Conservation (phyloP, 2,329 filamentous ascomycete species). For the Ophiostoma sp. region DNA sequence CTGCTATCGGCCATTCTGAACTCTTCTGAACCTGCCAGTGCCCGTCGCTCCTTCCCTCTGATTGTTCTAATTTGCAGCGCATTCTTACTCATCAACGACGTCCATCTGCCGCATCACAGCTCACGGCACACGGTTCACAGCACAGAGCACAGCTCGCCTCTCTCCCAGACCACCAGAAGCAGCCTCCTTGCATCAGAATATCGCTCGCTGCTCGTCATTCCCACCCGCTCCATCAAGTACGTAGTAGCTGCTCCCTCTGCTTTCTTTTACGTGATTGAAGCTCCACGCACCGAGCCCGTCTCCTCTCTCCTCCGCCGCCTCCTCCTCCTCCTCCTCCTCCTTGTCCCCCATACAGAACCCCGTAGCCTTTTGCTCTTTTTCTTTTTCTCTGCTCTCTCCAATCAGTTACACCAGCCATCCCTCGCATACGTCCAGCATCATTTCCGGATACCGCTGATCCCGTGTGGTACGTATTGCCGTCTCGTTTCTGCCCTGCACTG, state of each 20-base stretch:
- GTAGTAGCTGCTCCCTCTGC: neutral
- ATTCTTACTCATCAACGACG: slow-evolving; percentile 13
- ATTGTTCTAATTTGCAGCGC: slow-evolving; percentile 1
- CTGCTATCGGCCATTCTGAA: neutral
- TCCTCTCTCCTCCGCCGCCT: neutral
- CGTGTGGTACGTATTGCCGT: slow-evolving; percentile 1
- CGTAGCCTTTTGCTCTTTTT: neutral
- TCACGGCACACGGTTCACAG: neutral
- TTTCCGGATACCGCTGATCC: neutral
- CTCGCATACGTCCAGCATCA: neutral
- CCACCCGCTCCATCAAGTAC: neutral
- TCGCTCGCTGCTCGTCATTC: neutral
- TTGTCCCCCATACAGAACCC: neutral
- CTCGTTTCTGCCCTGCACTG: neutral
- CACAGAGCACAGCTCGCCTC: neutral
- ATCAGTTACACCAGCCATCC: neutral
- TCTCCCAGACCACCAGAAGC: neutral
- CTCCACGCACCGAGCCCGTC: neutral
- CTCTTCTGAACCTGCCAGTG: neutral
- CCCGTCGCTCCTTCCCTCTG: neutral
- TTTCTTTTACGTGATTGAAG: slow-evolving; percentile 6
- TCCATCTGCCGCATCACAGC: neutral
- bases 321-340: neutral
- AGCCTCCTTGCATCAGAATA: neutral
- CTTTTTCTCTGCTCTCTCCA: neutral